Percentiles rank a stretch among this genome's conserved stretches.
These are phyloP conservation scores for Cymbopogon citratus DNA, from an alignment of 176 grass and related monocot genomes.

Conservation along the genomic window DNA sequence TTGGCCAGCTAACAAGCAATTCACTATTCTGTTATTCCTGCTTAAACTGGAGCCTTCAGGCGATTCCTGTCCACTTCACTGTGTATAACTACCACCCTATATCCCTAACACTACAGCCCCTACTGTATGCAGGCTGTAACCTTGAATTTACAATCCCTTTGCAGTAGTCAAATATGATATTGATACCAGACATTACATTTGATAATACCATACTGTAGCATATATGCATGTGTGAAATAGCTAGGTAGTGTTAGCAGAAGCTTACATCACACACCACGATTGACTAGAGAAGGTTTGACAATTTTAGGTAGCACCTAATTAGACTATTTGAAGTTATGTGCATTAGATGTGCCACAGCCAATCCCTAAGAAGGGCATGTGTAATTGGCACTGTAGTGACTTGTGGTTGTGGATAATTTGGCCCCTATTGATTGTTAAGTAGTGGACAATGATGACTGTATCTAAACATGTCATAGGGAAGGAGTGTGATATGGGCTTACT, in stretches of 20 bases:
- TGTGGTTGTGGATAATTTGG: not conserved
- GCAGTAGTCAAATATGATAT: not conserved
- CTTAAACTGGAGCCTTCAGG: not conserved
- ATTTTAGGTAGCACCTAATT: not conserved
- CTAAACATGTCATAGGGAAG: not conserved
- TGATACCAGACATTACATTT: not conserved
- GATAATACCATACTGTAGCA: not conserved
- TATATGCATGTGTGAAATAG: not conserved
- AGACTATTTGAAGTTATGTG: not conserved
- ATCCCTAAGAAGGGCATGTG: not conserved
- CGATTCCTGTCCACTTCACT: not conserved
- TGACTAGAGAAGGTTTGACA: not conserved
- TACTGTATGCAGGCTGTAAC: not conserved
- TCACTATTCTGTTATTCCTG: not conserved
- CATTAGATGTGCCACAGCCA: not conserved
- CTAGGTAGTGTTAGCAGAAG: not conserved
- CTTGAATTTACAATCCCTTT: not conserved
- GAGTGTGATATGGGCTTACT: not conserved
- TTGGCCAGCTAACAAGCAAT: slow-evolving; percentile 9
- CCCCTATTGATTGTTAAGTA: not conserved
- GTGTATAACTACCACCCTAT: slow-evolving; percentile 2
- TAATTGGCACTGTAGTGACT: not conserved
- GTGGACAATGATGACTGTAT: slow-evolving; percentile 9
- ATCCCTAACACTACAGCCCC: not conserved
- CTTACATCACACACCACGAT: not conserved